phyloP scores from a whole-genome alignment of 1,284 basidiomycete species.

The Malassezia sympodialis region DNA sequence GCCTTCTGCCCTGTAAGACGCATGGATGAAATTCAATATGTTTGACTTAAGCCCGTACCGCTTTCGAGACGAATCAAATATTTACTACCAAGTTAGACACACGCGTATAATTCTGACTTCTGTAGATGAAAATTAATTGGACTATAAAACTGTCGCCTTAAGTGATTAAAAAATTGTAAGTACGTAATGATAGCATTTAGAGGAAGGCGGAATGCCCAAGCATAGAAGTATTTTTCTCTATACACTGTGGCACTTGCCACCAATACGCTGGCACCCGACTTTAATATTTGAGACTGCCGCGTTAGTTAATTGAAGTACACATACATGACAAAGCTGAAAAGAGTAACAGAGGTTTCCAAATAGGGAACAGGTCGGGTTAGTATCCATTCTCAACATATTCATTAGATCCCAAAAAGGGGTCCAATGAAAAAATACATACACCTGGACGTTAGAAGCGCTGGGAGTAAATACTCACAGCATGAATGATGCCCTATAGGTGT shows the following conservation, averaged over 20 bases:
- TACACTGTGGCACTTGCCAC: neutral
- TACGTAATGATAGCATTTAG: neutral
- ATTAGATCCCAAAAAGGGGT: neutral
- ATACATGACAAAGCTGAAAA: slow-evolving; percentile 17
- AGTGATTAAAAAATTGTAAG: no score
- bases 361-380: neutral
- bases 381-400: neutral
- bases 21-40: neutral
- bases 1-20: neutral
- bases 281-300: neutral
- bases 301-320: neutral
- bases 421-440: neutral
- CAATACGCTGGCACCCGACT: neutral
- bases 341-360: neutral
- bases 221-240: neutral
- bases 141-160: neutral
- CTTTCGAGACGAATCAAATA: no score
- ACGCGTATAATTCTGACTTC: neutral
- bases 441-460: neutral
- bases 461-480: slow-evolving; percentile 14
- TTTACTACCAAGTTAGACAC: no score
- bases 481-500: slow-evolving; percentile 15
- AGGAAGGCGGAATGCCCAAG: neutral
- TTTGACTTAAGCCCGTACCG: no score
- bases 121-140: neutral